Evolutionary conservation across 2,329 filamentous ascomycete species (phyloP).

Genomic region (Amauroascus niger): DNA sequence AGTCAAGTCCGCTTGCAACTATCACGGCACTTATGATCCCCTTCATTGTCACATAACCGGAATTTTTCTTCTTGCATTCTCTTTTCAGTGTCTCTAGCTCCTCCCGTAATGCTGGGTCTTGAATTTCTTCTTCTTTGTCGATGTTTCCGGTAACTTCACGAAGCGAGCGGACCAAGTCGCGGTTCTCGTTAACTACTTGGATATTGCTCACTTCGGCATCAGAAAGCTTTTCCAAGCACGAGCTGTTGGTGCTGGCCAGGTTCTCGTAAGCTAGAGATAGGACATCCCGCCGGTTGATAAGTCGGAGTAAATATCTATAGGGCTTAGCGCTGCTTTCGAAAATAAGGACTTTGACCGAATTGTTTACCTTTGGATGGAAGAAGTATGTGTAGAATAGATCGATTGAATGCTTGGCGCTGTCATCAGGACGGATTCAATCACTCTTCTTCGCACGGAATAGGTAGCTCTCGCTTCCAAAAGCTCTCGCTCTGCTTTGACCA

Average conservation of each 20-base stretch:
- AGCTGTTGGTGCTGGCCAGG: conserved; percentile 46
- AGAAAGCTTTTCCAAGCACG: conserved; percentile 46
- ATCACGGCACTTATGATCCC: conserved; percentile 68
- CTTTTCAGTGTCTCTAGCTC: conserved; percentile 51
- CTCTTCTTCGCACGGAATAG: conserved; percentile 59
- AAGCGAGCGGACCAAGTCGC: conserved; percentile 52
- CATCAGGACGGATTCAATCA: conserved; percentile 58
- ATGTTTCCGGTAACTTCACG: conserved; percentile 49
- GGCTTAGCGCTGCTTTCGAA: background rate
- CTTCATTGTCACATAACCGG: conserved; percentile 65
- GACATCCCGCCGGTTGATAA: conserved; percentile 57
- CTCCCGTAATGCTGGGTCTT: conserved; percentile 44
- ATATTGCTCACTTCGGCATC: conserved; percentile 51
- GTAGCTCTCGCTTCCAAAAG: conserved; percentile 60
- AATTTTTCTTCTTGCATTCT: conserved; percentile 52
- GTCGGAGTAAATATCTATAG: conserved; percentile 54
- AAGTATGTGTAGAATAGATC: conserved; percentile 58
- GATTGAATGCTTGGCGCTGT: conserved; percentile 69
- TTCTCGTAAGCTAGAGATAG: conserved; percentile 55
- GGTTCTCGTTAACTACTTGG: conserved; percentile 50
- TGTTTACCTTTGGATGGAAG: conserved; percentile 57
- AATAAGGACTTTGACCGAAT: background rate
- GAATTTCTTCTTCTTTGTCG: conserved; percentile 44
- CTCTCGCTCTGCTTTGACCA: conserved; percentile 50
- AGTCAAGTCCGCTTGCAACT: conserved; percentile 72